Evolutionary conservation across 306 rosid species (phyloP).

Genomic region (Canavalia ensiformis): DNA sequence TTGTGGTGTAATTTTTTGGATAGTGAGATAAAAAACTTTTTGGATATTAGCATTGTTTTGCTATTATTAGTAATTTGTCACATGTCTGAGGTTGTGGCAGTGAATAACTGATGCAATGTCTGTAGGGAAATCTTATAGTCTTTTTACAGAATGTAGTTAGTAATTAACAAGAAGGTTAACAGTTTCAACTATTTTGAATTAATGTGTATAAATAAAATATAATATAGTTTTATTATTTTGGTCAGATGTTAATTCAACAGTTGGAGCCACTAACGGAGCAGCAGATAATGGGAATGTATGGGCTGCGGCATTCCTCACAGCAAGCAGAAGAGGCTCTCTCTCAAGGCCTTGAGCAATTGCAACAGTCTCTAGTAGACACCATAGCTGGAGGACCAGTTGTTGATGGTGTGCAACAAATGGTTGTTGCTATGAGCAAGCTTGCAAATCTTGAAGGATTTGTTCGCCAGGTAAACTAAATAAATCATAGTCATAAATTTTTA

Average conservation of each 20-base stretch:
- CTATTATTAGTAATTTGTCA: constrained; percentile 24
- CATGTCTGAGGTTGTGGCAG: constrained; percentile 20
- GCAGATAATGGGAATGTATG: constrained; percentile 80
- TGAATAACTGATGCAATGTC: constrained; percentile 20
- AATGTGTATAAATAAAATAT: no score
- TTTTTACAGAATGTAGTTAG: neutral
- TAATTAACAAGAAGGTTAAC: neutral
- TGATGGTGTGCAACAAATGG: constrained; percentile 90
- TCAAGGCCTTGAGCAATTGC: constrained; percentile 91
- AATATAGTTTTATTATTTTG: neutral
- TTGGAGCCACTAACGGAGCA: constrained; percentile 89
- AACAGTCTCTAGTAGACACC: constrained; percentile 81
- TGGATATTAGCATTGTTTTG: constrained; percentile 24
- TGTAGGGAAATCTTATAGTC: constrained; percentile 4
- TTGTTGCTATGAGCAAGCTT: constrained; percentile 74
- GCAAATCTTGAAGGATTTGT: constrained; percentile 88
- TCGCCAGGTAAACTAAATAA: constrained; percentile 65
- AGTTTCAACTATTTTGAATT: neutral
- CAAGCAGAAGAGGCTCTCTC: constrained; percentile 91
- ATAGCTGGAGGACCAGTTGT: constrained; percentile 66
- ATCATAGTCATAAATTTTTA: no score
- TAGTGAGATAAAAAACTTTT: constrained; percentile 14
- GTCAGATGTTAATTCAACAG: constrained; percentile 78
- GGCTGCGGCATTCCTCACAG: constrained; percentile 72
- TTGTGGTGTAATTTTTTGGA: constrained; percentile 16